Evolutionary conservation across 495 filamentous ascomycete genomes (phyloP), one percentile per base, ranked within the genome.

Genomic region (Ramalina intermedia): DNA sequence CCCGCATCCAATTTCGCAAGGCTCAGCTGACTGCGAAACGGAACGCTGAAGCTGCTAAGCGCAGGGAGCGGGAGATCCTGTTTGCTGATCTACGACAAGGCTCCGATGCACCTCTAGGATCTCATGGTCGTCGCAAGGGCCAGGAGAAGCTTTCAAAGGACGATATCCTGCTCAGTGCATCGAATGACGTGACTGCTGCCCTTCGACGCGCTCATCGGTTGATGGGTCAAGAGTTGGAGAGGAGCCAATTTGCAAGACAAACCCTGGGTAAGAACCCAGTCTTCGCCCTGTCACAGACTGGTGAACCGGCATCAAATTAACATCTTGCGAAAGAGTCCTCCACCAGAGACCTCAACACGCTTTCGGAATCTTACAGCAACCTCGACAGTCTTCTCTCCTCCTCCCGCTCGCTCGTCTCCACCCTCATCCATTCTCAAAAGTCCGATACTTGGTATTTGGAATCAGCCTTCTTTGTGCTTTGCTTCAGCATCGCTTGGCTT

Each of bases 401-500:
- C 35, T 84, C 81, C 17, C 74, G 79, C 49, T 81, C 76, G 49
- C 74, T 99, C 14, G 75, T 96, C 11, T 76, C 75, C 14, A 85
- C 84, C 21, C 67, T 99, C 41, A 69, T 96, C 33, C 78, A 78
- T 55, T 87, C 84, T 27, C 85, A 89, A 58, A 96, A 96, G 68
- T 88, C 81, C 37, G 91, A 96, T 63, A 91, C 87, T 3, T 99
- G 91, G 91, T 99, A 99, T 57, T 73, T 96, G 24, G 79, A 87
- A 64, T 89, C 81, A 17, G 80, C 89, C 0, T 81, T 96, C 54
- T 88, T 87, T 55, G 65, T 96, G 41, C 72, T 96, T 8, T 37
- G 84, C 13, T 72, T 65, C 2, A 95, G 84, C 6, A 78, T 94
- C 29, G 65, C 64, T 11, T 99, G 91, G 91, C 69, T 99, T 8